A percentile compares a stretch with the other conserved stretches of the same genome.
Conservation (phyloP, 257 asterid species). For the Nicotiana knightiana region DNA sequence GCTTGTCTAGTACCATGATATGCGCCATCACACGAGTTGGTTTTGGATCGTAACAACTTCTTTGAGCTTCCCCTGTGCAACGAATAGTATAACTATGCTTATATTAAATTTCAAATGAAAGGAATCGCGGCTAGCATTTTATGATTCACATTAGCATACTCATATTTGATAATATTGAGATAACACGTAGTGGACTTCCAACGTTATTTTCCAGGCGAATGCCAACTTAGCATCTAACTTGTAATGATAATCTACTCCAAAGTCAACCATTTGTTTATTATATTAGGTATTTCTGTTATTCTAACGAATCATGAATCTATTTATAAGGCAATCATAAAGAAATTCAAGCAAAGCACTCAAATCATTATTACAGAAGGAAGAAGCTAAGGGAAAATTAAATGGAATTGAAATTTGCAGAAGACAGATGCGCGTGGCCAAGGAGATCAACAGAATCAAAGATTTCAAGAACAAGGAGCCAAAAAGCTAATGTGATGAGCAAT, state of each 20-base stretch:
- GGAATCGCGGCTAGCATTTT: not conserved
- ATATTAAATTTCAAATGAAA: not conserved
- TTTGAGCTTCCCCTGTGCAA: not conserved
- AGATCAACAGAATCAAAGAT: not conserved
- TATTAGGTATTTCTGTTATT: not conserved
- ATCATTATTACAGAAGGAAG: not conserved
- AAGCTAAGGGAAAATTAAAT: not conserved
- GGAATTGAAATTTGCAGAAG: slow-evolving; percentile 4
- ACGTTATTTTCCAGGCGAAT: not conserved
- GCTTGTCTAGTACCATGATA: too few species aligned
- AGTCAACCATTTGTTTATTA: not conserved
- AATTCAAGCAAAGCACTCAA: not conserved
- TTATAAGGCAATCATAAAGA: not conserved
- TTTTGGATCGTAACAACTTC: too few species aligned
- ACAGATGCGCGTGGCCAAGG: not conserved
- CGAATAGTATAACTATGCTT: not conserved
- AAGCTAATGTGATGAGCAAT: not conserved
- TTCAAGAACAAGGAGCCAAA: not conserved
- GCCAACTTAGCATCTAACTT: not conserved
- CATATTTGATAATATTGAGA: not conserved
- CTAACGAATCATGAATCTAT: not conserved
- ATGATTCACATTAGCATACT: not conserved
- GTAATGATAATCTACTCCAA: not conserved
- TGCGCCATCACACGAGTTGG: too few species aligned
- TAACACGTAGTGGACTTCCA: not conserved